Base-by-base conservation (phyloP, 2,329 filamentous ascomycete genomes). In the Claviceps humidiphila region DNA sequence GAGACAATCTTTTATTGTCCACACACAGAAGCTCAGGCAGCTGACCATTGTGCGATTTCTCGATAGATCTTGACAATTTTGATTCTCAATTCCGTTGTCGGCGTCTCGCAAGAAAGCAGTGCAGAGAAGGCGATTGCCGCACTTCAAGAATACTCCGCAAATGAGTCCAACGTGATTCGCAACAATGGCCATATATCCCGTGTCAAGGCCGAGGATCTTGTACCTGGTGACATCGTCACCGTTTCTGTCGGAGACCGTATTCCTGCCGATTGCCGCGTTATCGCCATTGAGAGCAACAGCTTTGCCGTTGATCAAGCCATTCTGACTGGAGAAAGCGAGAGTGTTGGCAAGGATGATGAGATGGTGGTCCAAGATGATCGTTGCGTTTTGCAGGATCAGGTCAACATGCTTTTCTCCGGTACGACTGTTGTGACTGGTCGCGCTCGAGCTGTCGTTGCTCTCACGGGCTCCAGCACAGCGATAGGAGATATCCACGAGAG, bases 401-500 rank as follows among this genome's bases (percentile, higher is more conserved):
- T 86, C 73, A 98, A 98, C 69, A 96, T 95, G 80, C 78, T 98
- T 55, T 98, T 98, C 72, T 98, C 94, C 1, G 94, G 94, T 62
- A 98, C 94, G 5, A 97, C 93, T 3, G 89, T 98, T 17, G 91
- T 96, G 20, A 95, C 87, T 58, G 93, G 93, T 56, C 88, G 91
- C 67, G 94, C 93, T 49, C 90, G 81, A 61, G 93, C 93, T 44
- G 73, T 97, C 51, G 93, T 98, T 26, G 90, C 89, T 56, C 71
- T 95, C 64, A 98, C 93, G 17, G 93, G 93, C 58, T 78, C 83
- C 47, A 87, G 82, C 63, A 98, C 93, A 26, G 93, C 93, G 40
- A 98, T 98, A 70, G 93, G 93, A 61, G 93, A 96, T 67, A 98
- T 98, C 58, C 93, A 98, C 66, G 93, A 97, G 71, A 97, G 90